Conservation (phyloP, 352 stramenopile species). For the Pythium phragmitis region DNA sequence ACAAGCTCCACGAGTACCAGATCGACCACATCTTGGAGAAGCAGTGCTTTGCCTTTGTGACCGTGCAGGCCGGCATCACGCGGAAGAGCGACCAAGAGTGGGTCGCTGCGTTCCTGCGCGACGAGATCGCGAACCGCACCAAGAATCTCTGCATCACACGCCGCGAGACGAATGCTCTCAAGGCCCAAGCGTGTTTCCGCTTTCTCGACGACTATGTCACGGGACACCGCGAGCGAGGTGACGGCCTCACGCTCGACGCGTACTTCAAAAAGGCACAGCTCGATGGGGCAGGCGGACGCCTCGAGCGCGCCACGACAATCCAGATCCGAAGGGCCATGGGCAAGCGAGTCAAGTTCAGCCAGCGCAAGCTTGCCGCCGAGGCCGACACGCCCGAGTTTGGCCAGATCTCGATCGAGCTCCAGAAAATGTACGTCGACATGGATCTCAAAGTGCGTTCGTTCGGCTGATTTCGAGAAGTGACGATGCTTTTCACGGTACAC, state of each 20-base stretch:
- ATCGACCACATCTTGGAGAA: constrained; percentile 6
- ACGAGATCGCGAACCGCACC: constrained; percentile 4
- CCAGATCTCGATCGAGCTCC: not conserved
- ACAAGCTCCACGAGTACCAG: constrained; percentile 4
- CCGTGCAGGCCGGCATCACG: not conserved
- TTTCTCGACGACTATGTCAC: constrained; percentile 10
- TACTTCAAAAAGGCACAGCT: not conserved
- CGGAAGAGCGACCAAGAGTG: constrained; percentile 1
- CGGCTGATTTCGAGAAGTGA: not conserved
- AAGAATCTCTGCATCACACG: constrained; percentile 8
- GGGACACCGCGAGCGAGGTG: constrained; percentile 3
- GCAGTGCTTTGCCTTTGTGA: constrained; percentile 6
- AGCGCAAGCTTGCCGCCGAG: constrained; percentile 3
- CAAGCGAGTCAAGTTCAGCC: constrained; percentile 11
- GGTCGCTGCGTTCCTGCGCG: constrained; percentile 1
- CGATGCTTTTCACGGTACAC: not conserved
- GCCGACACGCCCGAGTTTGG: constrained; percentile 2
- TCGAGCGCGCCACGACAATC: constrained; percentile 1
- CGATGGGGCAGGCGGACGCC: not conserved
- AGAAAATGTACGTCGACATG: constrained; percentile 12
- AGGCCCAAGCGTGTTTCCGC: not conserved
- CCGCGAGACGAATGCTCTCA: not conserved
- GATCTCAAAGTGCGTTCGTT: not conserved
- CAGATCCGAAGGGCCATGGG: constrained; percentile 4
- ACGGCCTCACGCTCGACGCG: constrained; percentile 6